These are phyloP conservation scores for Penicillium fuscoglaucum DNA, from an alignment of 2,329 filamentous ascomycete genomes.

Conservation along the genomic window DNA sequence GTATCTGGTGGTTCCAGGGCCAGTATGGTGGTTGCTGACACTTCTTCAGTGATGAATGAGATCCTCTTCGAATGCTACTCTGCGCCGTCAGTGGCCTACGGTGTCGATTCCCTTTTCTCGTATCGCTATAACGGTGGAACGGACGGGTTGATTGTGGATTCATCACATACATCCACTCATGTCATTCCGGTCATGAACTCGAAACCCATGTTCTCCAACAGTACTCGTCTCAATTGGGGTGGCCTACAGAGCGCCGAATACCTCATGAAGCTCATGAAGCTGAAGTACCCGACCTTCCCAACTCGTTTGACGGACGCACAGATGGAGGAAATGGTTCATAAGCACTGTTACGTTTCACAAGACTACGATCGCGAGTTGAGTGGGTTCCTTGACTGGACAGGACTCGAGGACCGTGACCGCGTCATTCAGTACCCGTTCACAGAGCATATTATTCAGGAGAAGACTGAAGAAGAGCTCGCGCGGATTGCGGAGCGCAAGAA, in stretches of 20 bases:
- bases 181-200: conserved; percentile 88
- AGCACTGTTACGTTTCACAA: conserved; percentile 86
- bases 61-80: conserved; percentile 95
- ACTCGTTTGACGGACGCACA: conserved; percentile 84
- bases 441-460: conserved; percentile 85
- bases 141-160: conserved; percentile 85
- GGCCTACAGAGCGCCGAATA: conserved; percentile 89
- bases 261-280: conserved; percentile 78
- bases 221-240: conserved; percentile 91
- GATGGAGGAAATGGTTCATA: conserved; percentile 79
- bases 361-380: conserved; percentile 79
- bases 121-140: conserved; percentile 88
- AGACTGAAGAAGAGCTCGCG: conserved; percentile 90
- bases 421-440: conserved; percentile 92
- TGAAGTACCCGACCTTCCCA: conserved; percentile 90
- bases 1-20: conserved; percentile 32
- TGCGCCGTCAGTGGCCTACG: conserved; percentile 85
- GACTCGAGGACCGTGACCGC: conserved; percentile 82
- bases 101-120: conserved; percentile 94
- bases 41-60: conserved; percentile 79
- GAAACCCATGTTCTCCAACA: conserved; percentile 80
- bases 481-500: conserved; percentile 90
- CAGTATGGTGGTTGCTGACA: conserved; percentile 20
- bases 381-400: conserved; percentile 83
- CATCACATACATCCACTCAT: conserved; percentile 91